Percentiles rank a stretch among this genome's conserved stretches.
These are phyloP conservation scores for Lactarius vividus DNA, from an alignment of 768 basidiomycete genomes.

Conservation along the genomic window DNA sequence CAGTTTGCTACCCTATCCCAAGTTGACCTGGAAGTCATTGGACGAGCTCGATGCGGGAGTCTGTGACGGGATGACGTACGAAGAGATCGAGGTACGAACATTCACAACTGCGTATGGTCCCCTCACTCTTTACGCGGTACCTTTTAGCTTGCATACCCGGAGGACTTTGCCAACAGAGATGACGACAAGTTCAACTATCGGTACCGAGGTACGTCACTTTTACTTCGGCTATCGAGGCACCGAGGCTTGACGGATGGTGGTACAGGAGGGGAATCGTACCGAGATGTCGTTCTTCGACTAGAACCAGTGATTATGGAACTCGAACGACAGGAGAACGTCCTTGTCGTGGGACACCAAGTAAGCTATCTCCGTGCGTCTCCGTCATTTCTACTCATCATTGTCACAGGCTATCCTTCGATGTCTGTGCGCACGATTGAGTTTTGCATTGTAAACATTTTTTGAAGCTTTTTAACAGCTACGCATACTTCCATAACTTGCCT, in stretches of 20 bases:
- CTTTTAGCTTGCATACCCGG: slow-evolving; percentile 83
- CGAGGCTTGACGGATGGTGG: neutral
- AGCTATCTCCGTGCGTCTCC: slow-evolving; percentile 14
- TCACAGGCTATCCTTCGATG: slow-evolving; percentile 73
- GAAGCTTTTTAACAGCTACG: slow-evolving; percentile 59
- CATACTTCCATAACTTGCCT: slow-evolving; percentile 91
- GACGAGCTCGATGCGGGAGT: slow-evolving; percentile 99
- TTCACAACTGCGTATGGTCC: neutral
- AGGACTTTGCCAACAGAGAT: slow-evolving; percentile 96
- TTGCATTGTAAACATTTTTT: neutral
- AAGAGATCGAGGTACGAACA: slow-evolving; percentile 84
- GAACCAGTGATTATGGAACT: slow-evolving; percentile 99
- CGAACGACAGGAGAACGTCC: slow-evolving; percentile 94
- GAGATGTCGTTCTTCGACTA: slow-evolving; percentile 91
- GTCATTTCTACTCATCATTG: neutral
- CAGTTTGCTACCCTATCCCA: slow-evolving; percentile 74
- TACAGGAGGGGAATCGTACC: slow-evolving; percentile 87
- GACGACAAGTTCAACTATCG: slow-evolving; percentile 99
- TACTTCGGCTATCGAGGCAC: neutral
- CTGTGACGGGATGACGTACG: slow-evolving; percentile 99
- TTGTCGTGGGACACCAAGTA: slow-evolving; percentile 95
- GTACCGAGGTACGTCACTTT: slow-evolving; percentile 61
- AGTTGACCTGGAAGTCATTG: slow-evolving; percentile 97
- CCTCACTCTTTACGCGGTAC: neutral
- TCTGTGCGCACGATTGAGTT: slow-evolving; percentile 45